Conservation (phyloP, 179 eudicot genomes). For the Spergularia azorica region DNA sequence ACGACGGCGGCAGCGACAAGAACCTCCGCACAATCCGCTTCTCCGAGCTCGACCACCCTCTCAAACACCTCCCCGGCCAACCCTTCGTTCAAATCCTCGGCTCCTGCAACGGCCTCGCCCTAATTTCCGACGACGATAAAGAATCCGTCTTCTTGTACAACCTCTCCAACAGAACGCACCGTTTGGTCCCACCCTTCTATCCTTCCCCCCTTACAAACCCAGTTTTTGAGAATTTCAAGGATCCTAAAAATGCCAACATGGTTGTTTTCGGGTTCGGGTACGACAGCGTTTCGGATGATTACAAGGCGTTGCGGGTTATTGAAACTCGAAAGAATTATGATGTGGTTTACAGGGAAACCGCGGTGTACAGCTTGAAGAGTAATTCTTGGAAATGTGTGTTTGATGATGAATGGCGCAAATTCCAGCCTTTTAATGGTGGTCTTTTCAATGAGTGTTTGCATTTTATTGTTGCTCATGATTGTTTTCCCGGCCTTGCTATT, state of each 20-base stretch:
- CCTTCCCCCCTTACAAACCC: not conserved
- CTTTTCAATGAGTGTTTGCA: not conserved
- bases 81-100: not conserved
- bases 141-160: conserved; percentile 8
- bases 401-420: not conserved
- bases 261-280: too few species aligned
- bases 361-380: not conserved
- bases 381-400: not conserved
- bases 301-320: too few species aligned
- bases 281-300: too few species aligned
- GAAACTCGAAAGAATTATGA: too few species aligned
- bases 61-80: not conserved
- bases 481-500: too few species aligned
- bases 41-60: conserved; percentile 12
- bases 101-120: not conserved
- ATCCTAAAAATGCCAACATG: too few species aligned
- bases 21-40: not conserved
- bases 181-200: not conserved
- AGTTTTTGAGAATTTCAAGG: too few species aligned
- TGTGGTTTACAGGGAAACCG: too few species aligned
- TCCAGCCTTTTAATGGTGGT: not conserved
- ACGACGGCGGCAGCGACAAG: not conserved
- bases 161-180: conserved; percentile 16
- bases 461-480: not conserved
- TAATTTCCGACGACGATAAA: not conserved